Percentiles rank a stretch among this genome's conserved stretches.
These are phyloP conservation scores for Heterobasidion occidentale DNA, from an alignment of 1,284 basidiomycete species.

Conservation along the genomic window DNA sequence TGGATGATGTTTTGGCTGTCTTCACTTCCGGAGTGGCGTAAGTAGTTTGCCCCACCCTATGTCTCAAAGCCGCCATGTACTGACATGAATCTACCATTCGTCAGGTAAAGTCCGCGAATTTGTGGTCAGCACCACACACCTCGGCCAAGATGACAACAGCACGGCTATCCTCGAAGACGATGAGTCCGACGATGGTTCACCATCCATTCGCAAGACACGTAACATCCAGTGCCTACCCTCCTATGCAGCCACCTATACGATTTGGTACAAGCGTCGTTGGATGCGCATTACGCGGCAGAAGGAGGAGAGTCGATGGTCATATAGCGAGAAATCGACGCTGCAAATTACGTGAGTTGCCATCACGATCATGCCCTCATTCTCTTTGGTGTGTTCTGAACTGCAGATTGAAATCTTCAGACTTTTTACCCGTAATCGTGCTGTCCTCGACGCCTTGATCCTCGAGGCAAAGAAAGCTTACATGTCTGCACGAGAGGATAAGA, in stretches of 20 bases:
- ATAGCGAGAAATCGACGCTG: constrained; percentile 17
- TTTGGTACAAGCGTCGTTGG: constrained; percentile 25
- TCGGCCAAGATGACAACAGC: constrained; percentile 13
- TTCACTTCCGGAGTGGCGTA: constrained; percentile 23
- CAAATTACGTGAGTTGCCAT: constrained; percentile 17
- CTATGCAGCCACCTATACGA: constrained; percentile 17
- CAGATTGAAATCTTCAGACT: constrained; percentile 30
- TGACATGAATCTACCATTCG: not conserved
- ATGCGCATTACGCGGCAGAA: constrained; percentile 19
- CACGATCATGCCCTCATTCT: not conserved
- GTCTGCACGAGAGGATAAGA: constrained; percentile 40
- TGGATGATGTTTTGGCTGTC: constrained; percentile 29
- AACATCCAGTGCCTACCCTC: constrained; percentile 22
- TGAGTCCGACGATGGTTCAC: constrained; percentile 10
- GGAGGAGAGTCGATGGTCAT: constrained; percentile 14
- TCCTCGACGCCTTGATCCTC: constrained; percentile 42
- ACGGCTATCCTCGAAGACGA: constrained; percentile 10
- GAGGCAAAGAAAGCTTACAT: constrained; percentile 50
- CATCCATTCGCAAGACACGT: constrained; percentile 5
- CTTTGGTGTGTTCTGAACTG: not conserved
- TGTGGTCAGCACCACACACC: constrained; percentile 20
- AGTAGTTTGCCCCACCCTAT: constrained; percentile 1
- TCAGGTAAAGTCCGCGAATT: constrained; percentile 22
- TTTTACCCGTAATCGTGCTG: constrained; percentile 34
- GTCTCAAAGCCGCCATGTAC: not conserved